Conservation (phyloP, 2,329 filamentous ascomycete species). For the Colletotrichum gigasporum region DNA sequence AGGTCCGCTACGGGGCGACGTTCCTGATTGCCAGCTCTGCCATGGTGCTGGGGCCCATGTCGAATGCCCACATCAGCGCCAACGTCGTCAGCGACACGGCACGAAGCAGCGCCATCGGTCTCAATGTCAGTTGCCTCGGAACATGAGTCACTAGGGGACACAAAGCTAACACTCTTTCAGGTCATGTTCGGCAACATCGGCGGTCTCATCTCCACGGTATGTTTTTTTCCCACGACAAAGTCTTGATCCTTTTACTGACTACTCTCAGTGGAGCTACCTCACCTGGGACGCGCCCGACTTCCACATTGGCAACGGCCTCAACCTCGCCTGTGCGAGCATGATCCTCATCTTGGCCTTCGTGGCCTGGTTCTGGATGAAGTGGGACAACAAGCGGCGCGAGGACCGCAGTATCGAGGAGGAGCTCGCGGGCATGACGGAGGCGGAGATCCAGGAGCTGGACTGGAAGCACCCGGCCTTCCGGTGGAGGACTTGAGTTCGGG, state of each 20-base stretch:
- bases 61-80: slow-evolving; percentile 73
- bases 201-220: slow-evolving; percentile 71
- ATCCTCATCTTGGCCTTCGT: slow-evolving; percentile 60
- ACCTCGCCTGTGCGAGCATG: slow-evolving; percentile 65
- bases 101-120: slow-evolving; percentile 71
- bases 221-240: too few relatives aligned
- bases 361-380: slow-evolving; percentile 67
- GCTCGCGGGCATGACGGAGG: slow-evolving; percentile 62
- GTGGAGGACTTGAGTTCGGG: slow-evolving; percentile 58
- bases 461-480: slow-evolving; percentile 75
- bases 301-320: slow-evolving; percentile 76
- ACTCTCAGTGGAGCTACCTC: slow-evolving; percentile 73
- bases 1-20: slow-evolving; percentile 73
- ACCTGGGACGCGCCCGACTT: slow-evolving; percentile 72
- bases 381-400: slow-evolving; percentile 68
- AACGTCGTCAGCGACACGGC: slow-evolving; percentile 79
- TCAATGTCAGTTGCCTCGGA: slow-evolving; percentile 46
- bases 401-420: slow-evolving; percentile 64
- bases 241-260: too few relatives aligned
- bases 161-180: slow-evolving; percentile 5
- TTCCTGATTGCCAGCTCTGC: slow-evolving; percentile 74
- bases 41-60: slow-evolving; percentile 71
- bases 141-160: too few relatives aligned
- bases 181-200: slow-evolving; percentile 80
- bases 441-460: slow-evolving; percentile 68